A percentile compares a stretch with the other conserved stretches of the same genome.
These are phyloP conservation scores for Xylaria flabelliformis DNA, from an alignment of 495 filamentous ascomycete genomes.

Conservation along the genomic window DNA sequence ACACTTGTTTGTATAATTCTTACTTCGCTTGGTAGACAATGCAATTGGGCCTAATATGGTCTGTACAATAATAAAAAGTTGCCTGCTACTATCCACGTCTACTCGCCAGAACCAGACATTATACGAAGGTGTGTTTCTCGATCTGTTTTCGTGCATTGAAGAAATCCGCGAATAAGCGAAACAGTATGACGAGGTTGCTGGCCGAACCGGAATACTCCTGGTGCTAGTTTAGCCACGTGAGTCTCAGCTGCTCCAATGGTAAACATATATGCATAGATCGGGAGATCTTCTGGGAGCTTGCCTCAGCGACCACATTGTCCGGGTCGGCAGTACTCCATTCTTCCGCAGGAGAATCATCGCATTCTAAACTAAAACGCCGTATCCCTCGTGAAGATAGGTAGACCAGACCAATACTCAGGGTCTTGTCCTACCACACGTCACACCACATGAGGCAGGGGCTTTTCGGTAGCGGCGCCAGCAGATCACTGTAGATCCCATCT, in stretches of 20 bases:
- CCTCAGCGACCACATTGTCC: background rate
- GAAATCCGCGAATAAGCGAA: background rate
- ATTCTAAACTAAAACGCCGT: background rate
- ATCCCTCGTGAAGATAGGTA: background rate
- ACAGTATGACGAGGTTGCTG: background rate
- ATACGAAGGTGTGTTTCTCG: background rate
- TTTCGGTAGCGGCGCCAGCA: slow-evolving; percentile 1
- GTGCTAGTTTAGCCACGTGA: background rate
- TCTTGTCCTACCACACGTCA: slow-evolving; percentile 2
- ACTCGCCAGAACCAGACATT: background rate
- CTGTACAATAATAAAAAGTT: background rate
- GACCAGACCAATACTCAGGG: background rate
- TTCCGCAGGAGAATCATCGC: background rate
- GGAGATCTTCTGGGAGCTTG: slow-evolving; percentile 3
- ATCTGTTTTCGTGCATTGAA: background rate
- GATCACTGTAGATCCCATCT: slow-evolving; percentile 11
- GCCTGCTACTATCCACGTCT: background rate
- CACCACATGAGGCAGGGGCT: slow-evolving; percentile 4
- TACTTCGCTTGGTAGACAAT: background rate
- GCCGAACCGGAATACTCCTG: background rate
- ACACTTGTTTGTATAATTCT: background rate
- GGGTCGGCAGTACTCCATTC: background rate
- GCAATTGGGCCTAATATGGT: background rate
- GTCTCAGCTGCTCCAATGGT: background rate
- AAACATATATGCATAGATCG: background rate